phyloP scores from a whole-genome alignment of 352 stramenopile species.

The Globisporangium paddicum region DNA sequence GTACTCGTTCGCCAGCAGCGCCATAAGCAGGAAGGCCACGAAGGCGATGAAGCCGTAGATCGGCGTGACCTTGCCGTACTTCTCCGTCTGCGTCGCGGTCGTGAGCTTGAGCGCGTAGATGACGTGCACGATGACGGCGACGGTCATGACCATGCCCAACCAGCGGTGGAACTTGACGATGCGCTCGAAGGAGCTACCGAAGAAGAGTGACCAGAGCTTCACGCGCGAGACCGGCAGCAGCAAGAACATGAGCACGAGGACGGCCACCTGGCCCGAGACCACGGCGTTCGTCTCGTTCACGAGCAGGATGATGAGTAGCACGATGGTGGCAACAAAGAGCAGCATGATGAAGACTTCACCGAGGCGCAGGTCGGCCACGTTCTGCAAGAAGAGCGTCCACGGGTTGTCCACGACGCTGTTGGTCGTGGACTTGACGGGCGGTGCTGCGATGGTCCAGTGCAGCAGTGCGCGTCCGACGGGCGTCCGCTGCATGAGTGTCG shows the following conservation, averaged over 20 bases:
- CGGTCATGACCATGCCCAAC: constrained; percentile 55
- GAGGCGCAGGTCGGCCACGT: constrained; percentile 45
- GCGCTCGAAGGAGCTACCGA: constrained; percentile 73
- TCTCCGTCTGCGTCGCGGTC: constrained; percentile 29
- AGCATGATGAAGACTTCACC: constrained; percentile 63
- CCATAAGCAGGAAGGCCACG: constrained; percentile 49
- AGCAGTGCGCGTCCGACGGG: not conserved
- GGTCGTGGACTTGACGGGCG: constrained; percentile 22
- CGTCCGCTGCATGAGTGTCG: not conserved
- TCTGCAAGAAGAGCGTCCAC: constrained; percentile 46
- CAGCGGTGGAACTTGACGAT: constrained; percentile 85
- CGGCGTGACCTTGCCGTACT: constrained; percentile 52
- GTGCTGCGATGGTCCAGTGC: not conserved
- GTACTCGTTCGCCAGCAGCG: constrained; percentile 46
- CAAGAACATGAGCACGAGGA: constrained; percentile 80
- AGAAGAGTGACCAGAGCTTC: constrained; percentile 61
- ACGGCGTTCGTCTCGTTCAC: constrained; percentile 33
- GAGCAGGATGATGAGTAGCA: constrained; percentile 27
- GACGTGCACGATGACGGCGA: constrained; percentile 59
- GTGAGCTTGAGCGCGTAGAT: constrained; percentile 41
- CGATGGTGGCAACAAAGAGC: constrained; percentile 49
- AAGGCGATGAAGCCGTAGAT: constrained; percentile 64
- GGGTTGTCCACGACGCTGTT: constrained; percentile 38
- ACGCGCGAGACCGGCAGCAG: constrained; percentile 61
- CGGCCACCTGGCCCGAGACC: constrained; percentile 45